Conservation (phyloP, 1,139 yeast species). For the Suhomyces wounanorum region DNA sequence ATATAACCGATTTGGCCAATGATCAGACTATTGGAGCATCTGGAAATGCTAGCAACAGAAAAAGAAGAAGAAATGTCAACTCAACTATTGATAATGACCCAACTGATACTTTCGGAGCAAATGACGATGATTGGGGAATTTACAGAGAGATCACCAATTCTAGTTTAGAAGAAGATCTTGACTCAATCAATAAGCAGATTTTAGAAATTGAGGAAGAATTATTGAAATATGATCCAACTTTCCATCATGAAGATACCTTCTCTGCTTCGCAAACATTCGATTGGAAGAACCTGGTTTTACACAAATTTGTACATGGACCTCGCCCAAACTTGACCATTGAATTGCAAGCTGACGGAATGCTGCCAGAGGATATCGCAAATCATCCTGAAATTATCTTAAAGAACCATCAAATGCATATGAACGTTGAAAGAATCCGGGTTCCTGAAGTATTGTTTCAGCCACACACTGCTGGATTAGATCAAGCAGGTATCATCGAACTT, state of each 20-base stretch:
- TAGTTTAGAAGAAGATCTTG: constrained; percentile 72
- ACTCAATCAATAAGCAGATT: constrained; percentile 64
- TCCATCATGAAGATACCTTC: constrained; percentile 80
- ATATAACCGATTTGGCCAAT: constrained; percentile 83
- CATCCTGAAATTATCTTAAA: constrained; percentile 48
- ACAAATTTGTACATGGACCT: constrained; percentile 88
- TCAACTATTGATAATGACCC: constrained; percentile 86
- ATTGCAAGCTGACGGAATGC: constrained; percentile 47
- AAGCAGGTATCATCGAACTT: constrained; percentile 85
- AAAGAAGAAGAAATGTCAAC: constrained; percentile 55
- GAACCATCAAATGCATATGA: constrained; percentile 82
- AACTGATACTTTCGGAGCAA: constrained; percentile 92
- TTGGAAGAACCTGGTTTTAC: constrained; percentile 80
- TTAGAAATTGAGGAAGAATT: constrained; percentile 71
- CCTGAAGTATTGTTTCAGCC: constrained; percentile 95
- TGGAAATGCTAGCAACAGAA: constrained; percentile 33
- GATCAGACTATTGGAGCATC: constrained; percentile 36
- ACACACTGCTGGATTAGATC: constrained; percentile 92
- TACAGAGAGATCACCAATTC: constrained; percentile 81
- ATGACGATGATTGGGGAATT: constrained; percentile 94
- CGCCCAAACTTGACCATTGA: constrained; percentile 54
- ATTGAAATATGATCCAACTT: constrained; percentile 78
- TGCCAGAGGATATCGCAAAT: constrained; percentile 45
- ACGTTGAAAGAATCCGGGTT: constrained; percentile 85
- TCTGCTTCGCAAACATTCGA: constrained; percentile 74